These are phyloP conservation scores for Lasiosphaeris hirsuta DNA, from an alignment of 495 filamentous ascomycete genomes.

Conservation along the genomic window DNA sequence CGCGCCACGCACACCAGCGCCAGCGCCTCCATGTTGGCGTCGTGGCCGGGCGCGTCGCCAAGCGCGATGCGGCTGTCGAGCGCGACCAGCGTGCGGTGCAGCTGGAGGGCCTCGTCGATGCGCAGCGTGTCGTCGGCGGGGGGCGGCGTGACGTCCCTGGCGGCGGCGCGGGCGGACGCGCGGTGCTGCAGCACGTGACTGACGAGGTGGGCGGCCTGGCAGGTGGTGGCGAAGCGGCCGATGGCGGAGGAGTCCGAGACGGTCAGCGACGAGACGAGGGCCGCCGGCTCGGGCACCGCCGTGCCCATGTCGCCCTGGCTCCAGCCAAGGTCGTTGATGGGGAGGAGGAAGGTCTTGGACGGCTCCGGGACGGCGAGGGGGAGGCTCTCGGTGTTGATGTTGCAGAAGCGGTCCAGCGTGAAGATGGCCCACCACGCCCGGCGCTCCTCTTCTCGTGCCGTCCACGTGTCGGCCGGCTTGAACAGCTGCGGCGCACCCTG, in stretches of 20 bases:
- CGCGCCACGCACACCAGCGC: slow-evolving; percentile 3
- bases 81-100: neutral
- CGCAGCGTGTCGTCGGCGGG: neutral
- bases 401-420: neutral
- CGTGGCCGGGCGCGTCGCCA: neutral
- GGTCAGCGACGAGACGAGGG: neutral
- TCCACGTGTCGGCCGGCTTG: slow-evolving; percentile 7
- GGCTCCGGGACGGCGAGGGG: neutral
- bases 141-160: neutral
- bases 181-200: slow-evolving; percentile 2
- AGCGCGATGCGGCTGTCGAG: neutral
- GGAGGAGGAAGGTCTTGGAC: neutral
- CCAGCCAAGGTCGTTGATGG: slow-evolving; percentile 5
- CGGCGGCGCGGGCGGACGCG: neutral
- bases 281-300: neutral
- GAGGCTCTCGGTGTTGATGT: neutral
- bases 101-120: slow-evolving; percentile 4
- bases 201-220: slow-evolving; percentile 2
- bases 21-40: slow-evolving; percentile 3
- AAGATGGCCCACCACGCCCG: slow-evolving; percentile 7
- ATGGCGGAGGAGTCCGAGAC: neutral
- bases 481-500: slow-evolving; percentile 3
- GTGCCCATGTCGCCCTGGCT: slow-evolving; percentile 6
- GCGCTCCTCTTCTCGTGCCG: slow-evolving; percentile 1
- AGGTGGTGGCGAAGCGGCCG: slow-evolving; percentile 4